These are phyloP conservation scores for Yarrowia sp. DNA, from an alignment of 805 yeast species.

Conservation along the genomic window DNA sequence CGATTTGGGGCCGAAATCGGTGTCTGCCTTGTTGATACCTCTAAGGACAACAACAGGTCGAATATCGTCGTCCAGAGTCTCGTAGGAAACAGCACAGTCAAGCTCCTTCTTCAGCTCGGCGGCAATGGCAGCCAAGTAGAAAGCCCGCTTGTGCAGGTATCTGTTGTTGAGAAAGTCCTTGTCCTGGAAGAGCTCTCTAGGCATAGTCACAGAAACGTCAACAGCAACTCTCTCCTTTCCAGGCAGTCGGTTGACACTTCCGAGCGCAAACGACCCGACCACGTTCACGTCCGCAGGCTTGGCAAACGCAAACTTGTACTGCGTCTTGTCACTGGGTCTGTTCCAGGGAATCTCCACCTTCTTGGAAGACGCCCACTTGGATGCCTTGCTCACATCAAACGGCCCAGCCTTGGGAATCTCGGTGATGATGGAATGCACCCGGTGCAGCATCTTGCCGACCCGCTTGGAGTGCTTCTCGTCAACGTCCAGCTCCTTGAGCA, in stretches of 20 bases:
- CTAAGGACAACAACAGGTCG: slow-evolving; percentile 72
- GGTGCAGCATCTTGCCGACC: slow-evolving; percentile 78
- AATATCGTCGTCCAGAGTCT: slow-evolving; percentile 77
- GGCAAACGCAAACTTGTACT: slow-evolving; percentile 72
- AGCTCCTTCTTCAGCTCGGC: slow-evolving; percentile 59
- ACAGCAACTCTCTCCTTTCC: slow-evolving; percentile 62
- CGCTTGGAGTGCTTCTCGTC: slow-evolving; percentile 70
- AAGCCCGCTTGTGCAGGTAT: slow-evolving; percentile 87
- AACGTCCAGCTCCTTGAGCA: slow-evolving; percentile 77
- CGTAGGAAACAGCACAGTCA: slow-evolving; percentile 65
- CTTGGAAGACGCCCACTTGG: slow-evolving; percentile 55
- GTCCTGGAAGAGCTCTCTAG: slow-evolving; percentile 68
- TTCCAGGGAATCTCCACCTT: slow-evolving; percentile 78
- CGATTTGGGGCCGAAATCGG: slow-evolving; percentile 55
- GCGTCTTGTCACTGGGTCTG: slow-evolving; percentile 67
- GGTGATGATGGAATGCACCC: slow-evolving; percentile 71
- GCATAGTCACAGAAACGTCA: slow-evolving; percentile 86
- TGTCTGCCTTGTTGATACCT: slow-evolving; percentile 32
- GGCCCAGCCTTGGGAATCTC: slow-evolving; percentile 63
- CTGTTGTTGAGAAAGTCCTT: slow-evolving; percentile 92
- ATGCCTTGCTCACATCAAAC: slow-evolving; percentile 65
- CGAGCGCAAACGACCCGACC: slow-evolving; percentile 88
- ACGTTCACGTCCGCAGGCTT: slow-evolving; percentile 78
- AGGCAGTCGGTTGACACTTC: slow-evolving; percentile 74
- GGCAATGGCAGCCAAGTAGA: slow-evolving; percentile 81